Conservation (phyloP, 208 protist genomes). For the Lotmaria passim region DNA sequence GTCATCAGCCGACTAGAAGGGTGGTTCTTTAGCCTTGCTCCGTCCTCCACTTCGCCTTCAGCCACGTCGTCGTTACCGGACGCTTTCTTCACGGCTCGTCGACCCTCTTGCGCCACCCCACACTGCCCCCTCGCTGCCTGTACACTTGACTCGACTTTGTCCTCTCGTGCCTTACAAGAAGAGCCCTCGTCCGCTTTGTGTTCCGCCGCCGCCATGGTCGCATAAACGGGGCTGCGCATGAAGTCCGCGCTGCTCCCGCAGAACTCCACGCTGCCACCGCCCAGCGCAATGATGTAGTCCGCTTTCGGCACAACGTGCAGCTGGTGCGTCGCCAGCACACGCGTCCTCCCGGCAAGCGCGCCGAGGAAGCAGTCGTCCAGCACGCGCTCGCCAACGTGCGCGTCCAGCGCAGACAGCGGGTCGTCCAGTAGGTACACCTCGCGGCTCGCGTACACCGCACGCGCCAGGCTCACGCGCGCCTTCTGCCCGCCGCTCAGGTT, state of each 20-base stretch:
- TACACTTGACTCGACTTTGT: too few species aligned
- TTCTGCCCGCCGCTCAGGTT: constrained; percentile 71
- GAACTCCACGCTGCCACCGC: constrained; percentile 46
- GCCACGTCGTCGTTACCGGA: neutral
- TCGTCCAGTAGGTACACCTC: too few species aligned
- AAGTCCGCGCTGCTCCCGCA: constrained; percentile 29
- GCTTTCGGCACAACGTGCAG: constrained; percentile 74
- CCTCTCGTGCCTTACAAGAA: too few species aligned
- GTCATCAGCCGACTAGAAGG: constrained; percentile 33
- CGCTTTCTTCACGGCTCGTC: neutral
- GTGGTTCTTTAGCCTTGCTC: neutral
- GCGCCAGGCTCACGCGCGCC: constrained; percentile 90
- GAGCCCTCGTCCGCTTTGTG: too few species aligned
- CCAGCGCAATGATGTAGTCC: constrained; percentile 86
- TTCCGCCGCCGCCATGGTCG: constrained; percentile 25
- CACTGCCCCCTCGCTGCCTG: constrained; percentile 5
- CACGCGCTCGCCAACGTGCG: constrained; percentile 72
- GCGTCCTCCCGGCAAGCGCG: constrained; percentile 66
- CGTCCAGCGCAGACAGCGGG: constrained; percentile 92
- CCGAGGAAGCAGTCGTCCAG: constrained; percentile 49
- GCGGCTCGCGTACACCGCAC: too few species aligned
- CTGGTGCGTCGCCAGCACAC: constrained; percentile 92
- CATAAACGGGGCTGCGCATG: constrained; percentile 41
- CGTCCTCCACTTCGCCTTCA: neutral
- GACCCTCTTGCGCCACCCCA: neutral